phyloP scores from a whole-genome alignment of 78 protist genomes.

The Emiliania huxleyi region DNA sequence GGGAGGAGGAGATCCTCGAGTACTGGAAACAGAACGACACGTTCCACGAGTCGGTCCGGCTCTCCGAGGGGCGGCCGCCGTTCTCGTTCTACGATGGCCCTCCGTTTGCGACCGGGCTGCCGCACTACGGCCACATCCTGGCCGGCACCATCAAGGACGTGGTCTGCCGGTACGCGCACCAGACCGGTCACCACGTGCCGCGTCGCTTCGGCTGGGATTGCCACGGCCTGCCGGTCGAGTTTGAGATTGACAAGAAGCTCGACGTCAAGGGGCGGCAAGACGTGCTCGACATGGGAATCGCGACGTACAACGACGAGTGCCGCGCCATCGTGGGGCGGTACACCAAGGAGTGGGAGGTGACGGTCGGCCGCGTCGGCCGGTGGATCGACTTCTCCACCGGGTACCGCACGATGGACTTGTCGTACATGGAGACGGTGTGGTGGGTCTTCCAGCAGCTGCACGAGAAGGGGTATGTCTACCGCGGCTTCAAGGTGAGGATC shows the following conservation, averaged over 20 bases:
- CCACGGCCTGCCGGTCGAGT: slow-evolving; percentile 99
- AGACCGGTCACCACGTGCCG: slow-evolving; percentile 93
- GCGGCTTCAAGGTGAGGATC: slow-evolving; percentile 96
- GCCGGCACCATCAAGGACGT: slow-evolving; percentile 99
- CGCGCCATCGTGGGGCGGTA: slow-evolving; percentile 93
- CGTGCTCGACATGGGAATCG: slow-evolving; percentile 91
- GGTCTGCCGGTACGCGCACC: slow-evolving; percentile 94
- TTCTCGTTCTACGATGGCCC: slow-evolving; percentile 98
- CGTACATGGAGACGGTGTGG: slow-evolving; percentile 88
- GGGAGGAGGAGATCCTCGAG: slow-evolving; percentile 74
- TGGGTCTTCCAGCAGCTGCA: slow-evolving; percentile 94
- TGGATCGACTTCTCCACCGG: slow-evolving; percentile 99
- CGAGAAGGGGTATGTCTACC: slow-evolving; percentile 92
- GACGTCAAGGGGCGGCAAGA: slow-evolving; percentile 87
- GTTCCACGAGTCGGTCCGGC: slow-evolving; percentile 79
- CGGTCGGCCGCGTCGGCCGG: slow-evolving; percentile 94
- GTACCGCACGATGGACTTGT: slow-evolving; percentile 96
- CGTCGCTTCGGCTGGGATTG: slow-evolving; percentile 99
- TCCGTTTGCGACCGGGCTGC: slow-evolving; percentile 99
- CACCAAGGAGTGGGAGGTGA: slow-evolving; percentile 88
- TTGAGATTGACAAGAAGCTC: slow-evolving; percentile 92
- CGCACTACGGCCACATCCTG: slow-evolving; percentile 99
- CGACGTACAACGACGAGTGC: slow-evolving; percentile 91
- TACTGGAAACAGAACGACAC: slow-evolving; percentile 91
- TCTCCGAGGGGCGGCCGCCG: slow-evolving; percentile 45